These are phyloP conservation scores for Lupinus albus DNA, from an alignment of 306 rosid species.

Conservation along the genomic window DNA sequence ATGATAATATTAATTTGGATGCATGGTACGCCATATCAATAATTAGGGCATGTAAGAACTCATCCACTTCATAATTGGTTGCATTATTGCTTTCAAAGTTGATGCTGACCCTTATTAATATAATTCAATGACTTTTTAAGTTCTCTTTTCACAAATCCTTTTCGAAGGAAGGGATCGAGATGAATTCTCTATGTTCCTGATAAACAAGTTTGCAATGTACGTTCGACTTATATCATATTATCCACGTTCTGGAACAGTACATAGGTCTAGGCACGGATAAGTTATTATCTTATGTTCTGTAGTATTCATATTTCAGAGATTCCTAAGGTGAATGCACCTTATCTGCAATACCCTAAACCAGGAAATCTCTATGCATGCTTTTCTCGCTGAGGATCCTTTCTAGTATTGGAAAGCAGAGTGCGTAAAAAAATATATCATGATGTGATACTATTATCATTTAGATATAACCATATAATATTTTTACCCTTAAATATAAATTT, in stretches of 20 bases:
- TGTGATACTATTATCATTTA: too few species aligned
- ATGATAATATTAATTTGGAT: conserved; percentile 41
- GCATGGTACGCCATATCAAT: conserved; percentile 45
- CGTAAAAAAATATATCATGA: too few species aligned
- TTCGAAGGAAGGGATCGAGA: not conserved
- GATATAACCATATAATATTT: too few species aligned
- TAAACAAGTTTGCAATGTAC: conserved; percentile 24
- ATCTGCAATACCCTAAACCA: too few species aligned
- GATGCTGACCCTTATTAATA: conserved; percentile 50
- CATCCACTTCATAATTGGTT: conserved; percentile 41
- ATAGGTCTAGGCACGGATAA: not conserved
- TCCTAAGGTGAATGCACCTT: too few species aligned
- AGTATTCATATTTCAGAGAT: too few species aligned
- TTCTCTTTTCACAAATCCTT: not conserved
- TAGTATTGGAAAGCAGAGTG: too few species aligned
- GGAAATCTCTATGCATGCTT: too few species aligned
- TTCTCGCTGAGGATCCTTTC: too few species aligned
- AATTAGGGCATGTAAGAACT: conserved; percentile 50
- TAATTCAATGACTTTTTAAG: conserved; percentile 35
- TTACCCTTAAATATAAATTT: too few species aligned
- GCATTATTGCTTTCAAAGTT: conserved; percentile 46
- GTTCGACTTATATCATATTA: not conserved
- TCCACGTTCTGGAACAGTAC: not conserved
- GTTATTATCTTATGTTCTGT: not conserved
- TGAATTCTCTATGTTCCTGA: conserved; percentile 40